Conservation (phyloP, 345 rosid genomes). For the Citropsis articulata region DNA sequence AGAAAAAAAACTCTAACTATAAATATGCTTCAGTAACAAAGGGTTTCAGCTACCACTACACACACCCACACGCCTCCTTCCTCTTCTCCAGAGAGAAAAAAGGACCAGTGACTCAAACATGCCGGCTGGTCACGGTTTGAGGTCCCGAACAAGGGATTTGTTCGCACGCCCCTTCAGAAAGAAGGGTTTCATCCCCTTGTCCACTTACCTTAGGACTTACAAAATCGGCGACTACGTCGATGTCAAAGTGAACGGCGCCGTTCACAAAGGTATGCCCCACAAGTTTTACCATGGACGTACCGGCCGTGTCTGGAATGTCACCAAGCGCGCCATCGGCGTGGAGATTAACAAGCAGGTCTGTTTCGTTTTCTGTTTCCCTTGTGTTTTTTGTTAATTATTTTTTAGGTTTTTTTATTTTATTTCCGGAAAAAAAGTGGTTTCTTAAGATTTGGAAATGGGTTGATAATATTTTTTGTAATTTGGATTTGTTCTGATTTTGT, state of each 20-base stretch:
- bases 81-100: background rate
- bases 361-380: background rate
- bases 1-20: slow-evolving; percentile 2
- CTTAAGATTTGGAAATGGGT: background rate
- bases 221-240: slow-evolving; percentile 69
- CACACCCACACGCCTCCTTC: background rate
- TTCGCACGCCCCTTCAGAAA: slow-evolving; percentile 71
- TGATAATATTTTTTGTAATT: background rate
- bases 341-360: slow-evolving; percentile 73
- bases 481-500: background rate
- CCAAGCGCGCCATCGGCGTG: slow-evolving; percentile 77
- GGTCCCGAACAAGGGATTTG: slow-evolving; percentile 60
- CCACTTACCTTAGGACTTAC: slow-evolving; percentile 62
- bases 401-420: background rate
- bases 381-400: background rate
- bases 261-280: slow-evolving; percentile 86
- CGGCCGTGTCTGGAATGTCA: slow-evolving; percentile 77
- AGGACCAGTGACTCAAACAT: slow-evolving; percentile 22
- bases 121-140: slow-evolving; percentile 77
- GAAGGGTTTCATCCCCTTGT: slow-evolving; percentile 73
- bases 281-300: slow-evolving; percentile 86
- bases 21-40: background rate
- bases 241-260: slow-evolving; percentile 71
- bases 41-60: background rate
- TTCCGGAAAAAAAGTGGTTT: background rate